These are phyloP conservation scores for Schrenkiella parvula DNA, from an alignment of 345 rosid species.

Conservation along the genomic window DNA sequence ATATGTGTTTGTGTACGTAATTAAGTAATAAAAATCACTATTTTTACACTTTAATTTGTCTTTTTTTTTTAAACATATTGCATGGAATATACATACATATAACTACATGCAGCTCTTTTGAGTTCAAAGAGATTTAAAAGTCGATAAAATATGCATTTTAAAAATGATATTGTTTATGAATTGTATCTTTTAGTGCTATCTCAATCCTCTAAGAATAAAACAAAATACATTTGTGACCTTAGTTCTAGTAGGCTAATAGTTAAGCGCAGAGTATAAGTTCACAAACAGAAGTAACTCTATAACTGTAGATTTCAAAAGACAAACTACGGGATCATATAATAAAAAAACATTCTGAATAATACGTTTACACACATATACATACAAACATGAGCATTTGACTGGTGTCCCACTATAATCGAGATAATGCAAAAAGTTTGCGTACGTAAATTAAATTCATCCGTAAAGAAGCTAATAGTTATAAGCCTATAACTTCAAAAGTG, in stretches of 20 bases:
- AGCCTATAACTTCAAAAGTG: background rate
- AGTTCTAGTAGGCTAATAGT: background rate
- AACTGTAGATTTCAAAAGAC: background rate
- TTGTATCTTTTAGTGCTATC: background rate
- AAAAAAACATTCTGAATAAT: background rate
- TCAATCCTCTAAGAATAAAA: too few relatives aligned
- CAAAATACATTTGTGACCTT: background rate
- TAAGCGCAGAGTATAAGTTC: background rate
- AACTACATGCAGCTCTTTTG: background rate
- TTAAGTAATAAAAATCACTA: slow-evolving; percentile 8
- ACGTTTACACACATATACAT: background rate
- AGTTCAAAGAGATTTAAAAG: background rate
- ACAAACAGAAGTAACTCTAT: background rate
- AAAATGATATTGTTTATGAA: background rate
- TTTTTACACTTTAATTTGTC: background rate
- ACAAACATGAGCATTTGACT: background rate
- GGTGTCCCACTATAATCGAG: background rate
- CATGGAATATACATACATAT: background rate
- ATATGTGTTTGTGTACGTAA: background rate
- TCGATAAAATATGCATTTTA: too few relatives aligned
- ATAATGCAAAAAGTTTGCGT: slow-evolving; percentile 8
- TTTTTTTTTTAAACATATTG: background rate
- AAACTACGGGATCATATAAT: background rate
- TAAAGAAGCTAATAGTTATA: background rate
- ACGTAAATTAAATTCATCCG: slow-evolving; percentile 6